Percentiles rank a stretch among this genome's conserved stretches.
Conservation (phyloP, 257 asterid genomes). For the Gentiana dahurica region DNA sequence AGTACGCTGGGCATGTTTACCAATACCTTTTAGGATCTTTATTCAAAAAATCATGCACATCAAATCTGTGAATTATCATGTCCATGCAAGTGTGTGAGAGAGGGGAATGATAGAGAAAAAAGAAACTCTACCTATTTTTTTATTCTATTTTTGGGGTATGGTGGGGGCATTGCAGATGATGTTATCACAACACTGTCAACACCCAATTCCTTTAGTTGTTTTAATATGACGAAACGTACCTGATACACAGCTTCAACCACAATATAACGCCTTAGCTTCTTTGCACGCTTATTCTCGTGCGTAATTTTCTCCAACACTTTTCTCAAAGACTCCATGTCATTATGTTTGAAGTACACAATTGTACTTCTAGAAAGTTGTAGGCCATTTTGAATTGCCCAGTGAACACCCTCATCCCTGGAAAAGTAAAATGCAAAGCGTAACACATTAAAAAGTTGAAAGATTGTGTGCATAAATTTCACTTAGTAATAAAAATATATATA, state of each 20-base stretch:
- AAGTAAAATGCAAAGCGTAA: slow-evolving; percentile 8
- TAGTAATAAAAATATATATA: too few species aligned
- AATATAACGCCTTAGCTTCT: slow-evolving; percentile 88
- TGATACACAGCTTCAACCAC: slow-evolving; percentile 92
- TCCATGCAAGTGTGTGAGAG: too few species aligned
- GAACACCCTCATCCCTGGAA: slow-evolving; percentile 92
- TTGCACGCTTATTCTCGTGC: slow-evolving; percentile 64
- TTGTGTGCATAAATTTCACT: not conserved
- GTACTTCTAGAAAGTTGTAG: slow-evolving; percentile 97
- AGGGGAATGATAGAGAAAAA: not conserved
- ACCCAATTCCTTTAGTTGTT: too few species aligned
- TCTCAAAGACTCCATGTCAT: slow-evolving; percentile 65
- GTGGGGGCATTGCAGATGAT: too few species aligned
- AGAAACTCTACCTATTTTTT: not conserved
- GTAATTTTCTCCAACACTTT: slow-evolving; percentile 58
- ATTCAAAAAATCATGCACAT: too few species aligned
- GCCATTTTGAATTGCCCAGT: slow-evolving; percentile 97
- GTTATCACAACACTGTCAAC: too few species aligned
- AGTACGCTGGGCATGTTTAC: too few species aligned
- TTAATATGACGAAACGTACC: slow-evolving; percentile 27
- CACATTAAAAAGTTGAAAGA: not conserved
- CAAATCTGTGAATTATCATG: too few species aligned
- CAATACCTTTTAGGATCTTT: too few species aligned
- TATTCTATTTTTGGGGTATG: not conserved
- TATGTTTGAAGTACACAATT: slow-evolving; percentile 76